Base-by-base conservation (phyloP, 139 green algal species). In the Coelastrella sp. region DNA sequence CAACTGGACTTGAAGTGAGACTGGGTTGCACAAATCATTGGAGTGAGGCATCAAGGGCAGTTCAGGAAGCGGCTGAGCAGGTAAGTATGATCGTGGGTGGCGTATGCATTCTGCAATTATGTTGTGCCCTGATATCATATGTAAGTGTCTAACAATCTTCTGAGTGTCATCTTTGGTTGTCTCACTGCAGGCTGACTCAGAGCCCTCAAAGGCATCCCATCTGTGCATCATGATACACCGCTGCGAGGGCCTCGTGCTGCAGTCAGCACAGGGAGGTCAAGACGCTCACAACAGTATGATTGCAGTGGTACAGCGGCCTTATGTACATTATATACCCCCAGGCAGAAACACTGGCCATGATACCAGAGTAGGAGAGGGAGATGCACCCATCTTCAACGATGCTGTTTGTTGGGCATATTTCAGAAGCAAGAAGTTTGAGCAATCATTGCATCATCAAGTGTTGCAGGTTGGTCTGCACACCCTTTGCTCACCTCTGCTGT, bases 401-500 rank as follows among this genome's bases (percentile, higher is more conserved):
- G 63, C 62, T 45, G 60, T 41, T 25, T 50, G 41, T 27, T 84
- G 78, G 78, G 37, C 51, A 8, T 8, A 76, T 17, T 2, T 75
- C 27, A 84, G 40, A 43, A n/a, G n/a, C n/a, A n/a, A n/a, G n/a
- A n/a, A n/a, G n/a, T n/a, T n/a, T n/a, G n/a, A n/a, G n/a, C n/a
- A 63, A 13, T 60, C 41, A 27, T 30, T 84, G 40, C n/a, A 27
- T 4, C 40, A 63, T 7, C 5, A 45, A 5, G n/a, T 27, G 17
- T 43, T 84, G 41, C 78, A 84, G 78, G 78, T 84, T 17, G 37
- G 57, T 57, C n/a, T n/a, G n/a, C n/a, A n/a, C n/a, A n/a, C n/a
- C n/a, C n/a, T n/a, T n/a, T n/a, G n/a, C n/a, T n/a, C n/a, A n/a
- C n/a, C n/a, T n/a, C n/a, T n/a, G n/a, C n/a, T n/a, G n/a, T n/a